Percentiles rank a stretch among this genome's conserved stretches.
Evolutionary conservation across 2,329 filamentous ascomycete species (phyloP).

Genomic region (Fusarium xyrophilum): DNA sequence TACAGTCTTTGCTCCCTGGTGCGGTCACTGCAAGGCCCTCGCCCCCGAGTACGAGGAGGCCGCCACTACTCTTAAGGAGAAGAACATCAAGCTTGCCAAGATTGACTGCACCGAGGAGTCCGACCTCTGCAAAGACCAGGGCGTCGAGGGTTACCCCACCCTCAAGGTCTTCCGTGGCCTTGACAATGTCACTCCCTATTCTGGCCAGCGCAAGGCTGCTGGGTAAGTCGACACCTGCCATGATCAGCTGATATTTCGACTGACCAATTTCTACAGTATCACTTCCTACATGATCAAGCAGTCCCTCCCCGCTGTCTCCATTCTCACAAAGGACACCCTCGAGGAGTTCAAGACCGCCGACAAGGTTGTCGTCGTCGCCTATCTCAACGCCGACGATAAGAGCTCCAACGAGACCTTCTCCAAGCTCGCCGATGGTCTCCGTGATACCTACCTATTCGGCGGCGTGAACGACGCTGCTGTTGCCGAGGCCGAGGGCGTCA

Average conservation of each 20-base stretch:
- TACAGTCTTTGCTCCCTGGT: constrained; percentile 93
- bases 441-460: constrained; percentile 93
- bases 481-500: constrained; percentile 89
- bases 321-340: constrained; percentile 79
- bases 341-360: constrained; percentile 98
- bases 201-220: constrained; percentile 86
- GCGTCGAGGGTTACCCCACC: constrained; percentile 97
- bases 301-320: constrained; percentile 88
- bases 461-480: constrained; percentile 82
- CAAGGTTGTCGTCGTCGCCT: constrained; percentile 93
- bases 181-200: constrained; percentile 82
- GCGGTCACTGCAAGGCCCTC: constrained; percentile 97
- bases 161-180: constrained; percentile 97
- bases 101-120: constrained; percentile 94
- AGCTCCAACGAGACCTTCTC: constrained; percentile 85
- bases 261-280: constrained; percentile 54
- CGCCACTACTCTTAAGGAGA: constrained; percentile 83
- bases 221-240: constrained; percentile 57
- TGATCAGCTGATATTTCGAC: constrained; percentile 4
- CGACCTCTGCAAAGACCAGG: constrained; percentile 87
- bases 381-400: constrained; percentile 82
- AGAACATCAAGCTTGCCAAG: constrained; percentile 85
- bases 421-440: constrained; percentile 74
- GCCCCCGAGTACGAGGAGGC: constrained; percentile 91
- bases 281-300: constrained; percentile 97